phyloP scores from a whole-genome alignment of 345 rosid genomes.

The Pistacia atlantica region DNA sequence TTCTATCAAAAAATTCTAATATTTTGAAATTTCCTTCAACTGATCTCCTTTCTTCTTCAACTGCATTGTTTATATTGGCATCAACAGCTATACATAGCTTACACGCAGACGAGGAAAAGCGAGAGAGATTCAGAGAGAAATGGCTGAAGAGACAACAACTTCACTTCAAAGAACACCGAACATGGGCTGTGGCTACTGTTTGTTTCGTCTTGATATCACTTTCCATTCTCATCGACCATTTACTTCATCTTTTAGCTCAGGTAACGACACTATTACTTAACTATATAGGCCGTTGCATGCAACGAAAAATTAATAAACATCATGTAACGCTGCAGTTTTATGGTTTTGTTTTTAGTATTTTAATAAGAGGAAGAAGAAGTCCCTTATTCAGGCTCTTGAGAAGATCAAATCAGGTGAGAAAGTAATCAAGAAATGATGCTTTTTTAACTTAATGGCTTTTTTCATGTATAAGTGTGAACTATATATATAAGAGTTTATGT shows the following conservation, averaged over 20 bases:
- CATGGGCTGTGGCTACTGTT: slow-evolving; percentile 89
- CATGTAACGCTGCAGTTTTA: not conserved
- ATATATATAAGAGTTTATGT: not conserved
- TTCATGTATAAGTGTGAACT: not conserved
- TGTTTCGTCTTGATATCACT: slow-evolving; percentile 58
- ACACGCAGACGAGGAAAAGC: not conserved
- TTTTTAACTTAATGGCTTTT: not conserved
- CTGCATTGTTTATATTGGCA: not conserved
- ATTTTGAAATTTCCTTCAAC: no score
- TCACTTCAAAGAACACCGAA: slow-evolving; percentile 64
- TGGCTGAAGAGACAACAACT: slow-evolving; percentile 23
- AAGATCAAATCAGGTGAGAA: slow-evolving; percentile 75
- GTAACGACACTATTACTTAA: slow-evolving; percentile 17
- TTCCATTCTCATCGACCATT: slow-evolving; percentile 60
- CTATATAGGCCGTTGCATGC: not conserved
- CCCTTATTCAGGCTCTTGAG: slow-evolving; percentile 72
- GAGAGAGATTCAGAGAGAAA: not conserved
- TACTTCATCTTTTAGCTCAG: slow-evolving; percentile 56
- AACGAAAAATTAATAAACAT: not conserved
- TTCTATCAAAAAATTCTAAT: no score
- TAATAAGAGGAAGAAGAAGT: slow-evolving; percentile 47
- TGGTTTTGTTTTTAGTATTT: slow-evolving; percentile 44
- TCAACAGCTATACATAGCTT: not conserved
- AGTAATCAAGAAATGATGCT: not conserved
- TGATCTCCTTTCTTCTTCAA: not conserved